Conservation (phyloP, 768 basidiomycete species). For the Amanita pseudoporphyria region DNA sequence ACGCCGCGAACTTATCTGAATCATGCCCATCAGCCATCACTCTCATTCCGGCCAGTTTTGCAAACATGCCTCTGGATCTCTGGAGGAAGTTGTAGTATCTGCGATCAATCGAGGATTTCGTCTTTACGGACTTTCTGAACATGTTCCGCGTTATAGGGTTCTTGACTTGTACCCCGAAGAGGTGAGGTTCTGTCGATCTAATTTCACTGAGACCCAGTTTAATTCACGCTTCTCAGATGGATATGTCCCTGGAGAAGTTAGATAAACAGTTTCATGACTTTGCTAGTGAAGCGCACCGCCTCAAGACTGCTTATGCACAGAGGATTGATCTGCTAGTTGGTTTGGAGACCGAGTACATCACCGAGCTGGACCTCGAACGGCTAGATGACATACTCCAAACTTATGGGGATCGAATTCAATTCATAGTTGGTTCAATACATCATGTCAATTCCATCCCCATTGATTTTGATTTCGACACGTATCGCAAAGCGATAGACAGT, state of each 20-base stretch:
- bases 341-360: slow-evolving; percentile 88
- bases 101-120: slow-evolving; percentile 75
- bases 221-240: slow-evolving; percentile 33
- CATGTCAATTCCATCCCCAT: slow-evolving; percentile 85
- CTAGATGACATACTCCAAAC: slow-evolving; percentile 43
- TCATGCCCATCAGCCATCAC: slow-evolving; percentile 66
- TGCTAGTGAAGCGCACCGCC: slow-evolving; percentile 68
- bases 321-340: slow-evolving; percentile 77
- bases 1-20: too few species aligned
- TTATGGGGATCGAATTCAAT: slow-evolving; percentile 55
- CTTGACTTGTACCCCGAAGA: slow-evolving; percentile 94
- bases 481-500: slow-evolving; percentile 45
- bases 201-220: background rate
- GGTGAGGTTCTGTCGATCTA: slow-evolving; percentile 36
- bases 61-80: slow-evolving; percentile 71
- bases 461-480: slow-evolving; percentile 80
- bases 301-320: slow-evolving; percentile 53
- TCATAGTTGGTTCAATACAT: slow-evolving; percentile 88
- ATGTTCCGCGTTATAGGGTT: slow-evolving; percentile 78
- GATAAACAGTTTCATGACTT: slow-evolving; percentile 61
- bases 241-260: slow-evolving; percentile 42
- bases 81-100: slow-evolving; percentile 75
- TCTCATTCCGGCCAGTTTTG: slow-evolving; percentile 94
- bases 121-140: slow-evolving; percentile 85
- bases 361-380: slow-evolving; percentile 48